phyloP scores from a whole-genome alignment of 805 yeast genomes.

The Yarrowia keelungensis region DNA sequence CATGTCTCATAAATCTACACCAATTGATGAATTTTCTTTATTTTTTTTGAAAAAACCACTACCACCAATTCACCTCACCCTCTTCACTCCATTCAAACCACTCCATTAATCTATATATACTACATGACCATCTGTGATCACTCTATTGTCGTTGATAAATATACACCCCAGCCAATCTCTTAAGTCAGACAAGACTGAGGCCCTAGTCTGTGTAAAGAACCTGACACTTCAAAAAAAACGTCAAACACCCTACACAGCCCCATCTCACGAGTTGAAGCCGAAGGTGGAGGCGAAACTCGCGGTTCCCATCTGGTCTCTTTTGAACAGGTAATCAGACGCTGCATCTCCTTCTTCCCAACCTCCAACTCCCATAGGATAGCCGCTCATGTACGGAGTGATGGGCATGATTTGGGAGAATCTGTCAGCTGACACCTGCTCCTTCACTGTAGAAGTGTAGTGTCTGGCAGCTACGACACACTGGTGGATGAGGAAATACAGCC shows the following conservation, averaged over 20 bases:
- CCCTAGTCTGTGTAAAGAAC: too few species aligned
- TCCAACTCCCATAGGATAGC: conserved; percentile 13
- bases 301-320: conserved; percentile 20
- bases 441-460: conserved; percentile 8
- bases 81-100: too few species aligned
- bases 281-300: conserved; percentile 14
- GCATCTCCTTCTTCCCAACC: conserved; percentile 25
- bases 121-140: neutral
- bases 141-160: conserved; percentile 27
- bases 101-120: conserved; percentile 3
- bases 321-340: conserved; percentile 7
- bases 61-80: too few species aligned
- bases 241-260: neutral
- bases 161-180: conserved; percentile 1
- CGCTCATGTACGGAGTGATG: conserved; percentile 32
- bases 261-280: conserved; percentile 11
- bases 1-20: too few species aligned
- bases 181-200: neutral
- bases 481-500: conserved; percentile 20
- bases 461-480: conserved; percentile 28
- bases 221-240: neutral
- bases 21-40: too few species aligned
- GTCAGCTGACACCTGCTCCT: conserved; percentile 9
- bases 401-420: conserved; percentile 21
- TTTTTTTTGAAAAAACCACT: too few species aligned